Base-by-base conservation (phyloP, 2,329 filamentous ascomycete genomes). In the Colletotrichum gloeosporioides region DNA sequence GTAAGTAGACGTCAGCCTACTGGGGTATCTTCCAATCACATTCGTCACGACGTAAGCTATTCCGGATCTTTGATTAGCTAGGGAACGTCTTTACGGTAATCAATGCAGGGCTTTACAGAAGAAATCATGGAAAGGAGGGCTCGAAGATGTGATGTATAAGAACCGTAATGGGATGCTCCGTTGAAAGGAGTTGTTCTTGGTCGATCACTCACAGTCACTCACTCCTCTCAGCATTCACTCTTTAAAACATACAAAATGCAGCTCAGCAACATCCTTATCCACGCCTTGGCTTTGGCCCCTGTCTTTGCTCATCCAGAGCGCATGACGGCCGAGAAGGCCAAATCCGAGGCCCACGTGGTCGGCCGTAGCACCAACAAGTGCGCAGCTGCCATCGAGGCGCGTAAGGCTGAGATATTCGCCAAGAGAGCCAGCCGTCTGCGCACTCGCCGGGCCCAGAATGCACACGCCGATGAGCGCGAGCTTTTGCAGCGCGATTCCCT, bases 271-370 rank as follows among this genome's bases (percentile, higher is more conserved):
- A 16, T 68, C 4, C 49, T 68, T 15, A 49, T 68, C n/a, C 31
- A 25, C 16, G 65, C 31, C 0, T 34, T 68, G 29, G 31, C n/a
- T 9, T 31, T 59, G 12, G 65, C 39, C n/a, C 65, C 65, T 31
- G 65, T 29, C 13, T 29, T 62, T 22, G 87, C 87, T 29, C 87
- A 91, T 74, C 88, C 88, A 0, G 89, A 89, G 75, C 88, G 90
- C 74, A 84, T 89, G 69, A 77, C 88, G 39, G 82, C 82, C 57
- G 83, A 88, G 16, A 89, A 91, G 80, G 85, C 87, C 27, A 87
- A 89, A 81, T 88, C 88, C n/a, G 87, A 87, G 25, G 82, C 85
- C 0, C 90, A 87, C 77, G 81, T 89, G 64, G 80, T 81, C 27
- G 69, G 75, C 81, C 82, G n/a, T 80, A 83, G 31, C 84, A 86